Base-by-base conservation (phyloP, 208 protist species). In the Leishmania amazonensis region DNA sequence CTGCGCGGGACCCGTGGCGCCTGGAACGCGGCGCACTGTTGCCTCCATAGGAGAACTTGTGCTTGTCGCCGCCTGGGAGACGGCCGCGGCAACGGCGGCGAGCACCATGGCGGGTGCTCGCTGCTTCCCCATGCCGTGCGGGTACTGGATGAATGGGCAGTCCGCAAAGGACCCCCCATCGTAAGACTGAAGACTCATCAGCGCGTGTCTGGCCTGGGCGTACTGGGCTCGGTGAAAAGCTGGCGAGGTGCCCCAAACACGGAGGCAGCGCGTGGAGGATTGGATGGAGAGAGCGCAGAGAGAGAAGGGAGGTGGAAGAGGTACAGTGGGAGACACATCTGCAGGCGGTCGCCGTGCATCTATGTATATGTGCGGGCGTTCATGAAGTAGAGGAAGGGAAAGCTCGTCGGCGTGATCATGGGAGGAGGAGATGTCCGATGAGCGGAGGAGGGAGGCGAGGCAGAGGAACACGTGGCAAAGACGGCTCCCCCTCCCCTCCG, bases 131-230 rank as follows among this genome's bases (percentile, higher is more conserved):
- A 96, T 84, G 4, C 88, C 89, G 28, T 85, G 72, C 0, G 93
- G 93, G 78, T 90, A 96, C 76, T 96, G 93, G 3, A 88, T 88
- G 72, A 86, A 94, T 17, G 81, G 86, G 58, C 80, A 89, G 75
- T 94, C 89, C 3, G 93, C 85, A 76, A 93, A 96, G 51, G 93
- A 90, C 2, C 93, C 93, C 60, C 93, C 93, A 72, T 93, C 91
- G 64, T 88, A 74, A 76, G 78, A 89, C 31, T 92, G 76, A 47
- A 90, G 76, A 53, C 47, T 73, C 76, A 80, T 80, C 35, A 51
- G 35, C 35, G 49, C 40, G 31, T 67, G 21, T 35, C 38, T 38
- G 74, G 7, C 28, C 6, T 78, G 45, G 5, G 45, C 71, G 40
- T 57, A 9, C 53, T 19, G 60, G 60, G n/a, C 2, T 5, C n/a